Evolutionary conservation across 441 rosid genomes (phyloP), one percentile per base, ranked within the genome.

Genomic region (Pelargonium citronellum): DNA sequence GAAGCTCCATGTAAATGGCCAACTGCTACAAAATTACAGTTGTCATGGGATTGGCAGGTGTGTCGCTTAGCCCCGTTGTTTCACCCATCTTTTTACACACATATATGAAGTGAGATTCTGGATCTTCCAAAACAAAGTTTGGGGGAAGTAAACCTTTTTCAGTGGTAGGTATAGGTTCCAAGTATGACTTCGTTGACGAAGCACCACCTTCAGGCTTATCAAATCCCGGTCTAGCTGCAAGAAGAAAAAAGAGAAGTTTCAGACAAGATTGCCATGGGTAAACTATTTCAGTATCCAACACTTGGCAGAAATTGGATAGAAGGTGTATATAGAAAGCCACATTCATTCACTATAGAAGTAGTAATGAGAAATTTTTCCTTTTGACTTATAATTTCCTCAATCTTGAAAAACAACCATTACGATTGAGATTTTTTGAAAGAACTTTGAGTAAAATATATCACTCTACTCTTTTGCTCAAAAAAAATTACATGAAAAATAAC

Each of bases 71-170:
- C 67, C 69, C 85, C 30, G 72, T 27, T 37, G 57, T 71, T 19
- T 81, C 87, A 7, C 76, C 82, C 77, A 16, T 75, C 82, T 89
- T 91, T 69, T 74, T 83, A 79, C 98, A 93, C 60, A 88, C 77
- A 60, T 93, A 89, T 67, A 93, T 89, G 71, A 84, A 93, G 85
- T 93, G 96, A 47, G 93, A 85, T 69, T 93, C 95, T 49, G 95
- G 96, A 84, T 93, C 98, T 74, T 93, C 95, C 72, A 91, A 71
- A 53, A 83, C 89, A 79, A 84, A 91, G 62, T 83, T 89, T 1
- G 74, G 76, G 1, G 87, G 95, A 75, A 91, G 80, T 72, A 85
- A 76, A 70, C 97, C 93, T 7, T 79, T 81, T 15, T 85, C 87
- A 0, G 89, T 84, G 53, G 87, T 15, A 0, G 93, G 87, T 73